Evolutionary conservation across 768 basidiomycete species (phyloP).

Genomic region (Boletus vermiculosoides): DNA sequence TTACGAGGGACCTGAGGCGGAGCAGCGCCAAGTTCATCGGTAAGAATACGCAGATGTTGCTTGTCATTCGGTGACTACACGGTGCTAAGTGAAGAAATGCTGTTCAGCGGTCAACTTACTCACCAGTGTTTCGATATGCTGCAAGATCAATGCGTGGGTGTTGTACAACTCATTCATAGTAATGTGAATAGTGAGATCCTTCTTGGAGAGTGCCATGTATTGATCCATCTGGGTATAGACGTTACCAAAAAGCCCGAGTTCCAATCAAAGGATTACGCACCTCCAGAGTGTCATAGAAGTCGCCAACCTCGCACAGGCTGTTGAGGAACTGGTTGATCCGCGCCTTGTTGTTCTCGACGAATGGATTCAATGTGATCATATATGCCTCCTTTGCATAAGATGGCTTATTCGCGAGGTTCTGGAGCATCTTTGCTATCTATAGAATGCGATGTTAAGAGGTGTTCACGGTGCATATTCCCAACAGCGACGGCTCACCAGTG

Average conservation of each 20-base stretch:
- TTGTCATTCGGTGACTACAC: slow-evolving; percentile 93
- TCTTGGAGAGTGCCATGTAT: slow-evolving; percentile 99
- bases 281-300: slow-evolving; percentile 99
- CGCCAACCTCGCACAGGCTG: slow-evolving; percentile 95
- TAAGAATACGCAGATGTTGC: slow-evolving; percentile 92
- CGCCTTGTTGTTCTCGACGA: slow-evolving; percentile 98
- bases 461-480: background rate
- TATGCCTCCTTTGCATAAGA: slow-evolving; percentile 97
- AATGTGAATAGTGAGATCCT: slow-evolving; percentile 97
- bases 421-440: slow-evolving; percentile 99
- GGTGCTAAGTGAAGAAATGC: slow-evolving; percentile 1
- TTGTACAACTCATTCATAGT: slow-evolving; percentile 99
- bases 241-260: background rate
- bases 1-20: slow-evolving; percentile 96
- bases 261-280: slow-evolving; percentile 40
- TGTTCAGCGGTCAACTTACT: slow-evolving; percentile 28
- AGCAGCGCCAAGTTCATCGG: slow-evolving; percentile 92
- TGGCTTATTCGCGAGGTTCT: slow-evolving; percentile 98
- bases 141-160: slow-evolving; percentile 91
- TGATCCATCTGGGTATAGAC: slow-evolving; percentile 84
- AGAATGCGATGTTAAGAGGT: slow-evolving; percentile 4
- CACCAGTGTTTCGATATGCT: slow-evolving; percentile 94
- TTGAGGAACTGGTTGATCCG: slow-evolving; percentile 98
- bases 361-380: slow-evolving; percentile 98
- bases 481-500: slow-evolving; percentile 54